These are phyloP conservation scores for Ceratocystis harringtonii DNA, from an alignment of 2,329 filamentous ascomycete genomes.

Conservation along the genomic window DNA sequence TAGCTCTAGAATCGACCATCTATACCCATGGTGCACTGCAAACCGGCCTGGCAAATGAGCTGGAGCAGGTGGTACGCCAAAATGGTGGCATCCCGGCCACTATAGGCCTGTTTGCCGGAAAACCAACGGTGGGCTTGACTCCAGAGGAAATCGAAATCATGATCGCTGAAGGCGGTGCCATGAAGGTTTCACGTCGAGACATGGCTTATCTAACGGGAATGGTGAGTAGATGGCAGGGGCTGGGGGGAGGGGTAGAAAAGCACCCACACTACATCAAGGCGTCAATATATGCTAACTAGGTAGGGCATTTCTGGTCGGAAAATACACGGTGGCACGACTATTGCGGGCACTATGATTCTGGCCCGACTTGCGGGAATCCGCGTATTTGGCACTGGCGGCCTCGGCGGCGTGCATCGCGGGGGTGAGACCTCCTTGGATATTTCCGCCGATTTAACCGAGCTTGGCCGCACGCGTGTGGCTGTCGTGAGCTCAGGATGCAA, in stretches of 20 bases:
- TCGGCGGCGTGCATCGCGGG: slow-evolving; percentile 86
- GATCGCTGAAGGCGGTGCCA: slow-evolving; percentile 49
- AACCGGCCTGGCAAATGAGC: slow-evolving; percentile 55
- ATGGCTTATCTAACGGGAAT: slow-evolving; percentile 66
- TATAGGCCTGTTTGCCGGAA: slow-evolving; percentile 71
- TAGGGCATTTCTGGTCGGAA: slow-evolving; percentile 50
- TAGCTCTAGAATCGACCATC: slow-evolving; percentile 89
- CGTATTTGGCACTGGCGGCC: slow-evolving; percentile 85
- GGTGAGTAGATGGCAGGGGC: slow-evolving; percentile 35
- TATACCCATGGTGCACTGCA: slow-evolving; percentile 88
- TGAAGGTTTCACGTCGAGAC: slow-evolving; percentile 79
- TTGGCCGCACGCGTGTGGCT: slow-evolving; percentile 75
- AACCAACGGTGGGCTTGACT: slow-evolving; percentile 64
- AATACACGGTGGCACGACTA: slow-evolving; percentile 80
- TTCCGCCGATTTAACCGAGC: slow-evolving; percentile 86
- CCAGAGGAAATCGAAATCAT: slow-evolving; percentile 60
- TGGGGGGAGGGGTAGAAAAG: background rate
- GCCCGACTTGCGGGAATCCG: slow-evolving; percentile 75
- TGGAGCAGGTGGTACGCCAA: slow-evolving; percentile 67
- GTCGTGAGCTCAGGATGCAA: slow-evolving; percentile 88
- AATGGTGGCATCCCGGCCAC: slow-evolving; percentile 81
- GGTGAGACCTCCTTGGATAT: slow-evolving; percentile 81
- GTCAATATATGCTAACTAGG: background rate
- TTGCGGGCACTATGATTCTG: slow-evolving; percentile 83
- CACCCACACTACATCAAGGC: background rate